Base-by-base conservation (phyloP, 768 basidiomycete species). In the Leccinum arenicola region DNA sequence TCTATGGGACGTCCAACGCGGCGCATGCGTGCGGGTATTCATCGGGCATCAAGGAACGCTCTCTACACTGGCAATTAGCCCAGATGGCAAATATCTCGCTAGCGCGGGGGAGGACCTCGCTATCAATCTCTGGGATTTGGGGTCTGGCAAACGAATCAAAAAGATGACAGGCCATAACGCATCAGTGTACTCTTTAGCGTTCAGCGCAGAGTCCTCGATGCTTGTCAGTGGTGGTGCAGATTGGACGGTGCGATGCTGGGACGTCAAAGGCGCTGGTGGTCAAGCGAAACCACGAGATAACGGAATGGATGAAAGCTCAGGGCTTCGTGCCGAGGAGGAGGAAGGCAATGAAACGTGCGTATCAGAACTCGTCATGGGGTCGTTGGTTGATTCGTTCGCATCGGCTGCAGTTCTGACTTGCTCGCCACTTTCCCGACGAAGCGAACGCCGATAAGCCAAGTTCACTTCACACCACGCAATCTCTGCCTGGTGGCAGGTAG, bases 181-280 rank as follows among this genome's bases (percentile, higher is more conserved):
- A 14, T 89, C 95, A 1, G 86, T 98, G 60, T 90, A 96, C 69
- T 91, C 92, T 3, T 82, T 99, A 23, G 82, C 92, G 0, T 99
- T 98, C 73, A 94, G 91, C 59, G 90, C 88, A 25, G 97, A 98
- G 72, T 95, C 94, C 0, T 87, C 87, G 2, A 73, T 98, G 55
- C 83, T 99, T 36, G 88, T 98, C 12, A 95, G 93, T 59, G 95
- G 95, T 6, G 83, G 90, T 25, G 86, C 93, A 31, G 97, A 99
- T 71, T 95, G 93, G 84, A 98, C 97, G 1, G 95, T 98, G 17
- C 82, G 96, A n/a, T 95, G 94, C 58, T 99, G 97, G 97, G 97
- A 99, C 71, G 88, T 97, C 36, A 95, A 91, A 73, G 75, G 81
- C 49, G 74, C 88, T 10, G 93, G 92, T 11, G 91, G 91, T 1